These are phyloP conservation scores for Chytridiales sp. DNA, from an alignment of 371 early-diverging fungal genomes.

Conservation along the genomic window DNA sequence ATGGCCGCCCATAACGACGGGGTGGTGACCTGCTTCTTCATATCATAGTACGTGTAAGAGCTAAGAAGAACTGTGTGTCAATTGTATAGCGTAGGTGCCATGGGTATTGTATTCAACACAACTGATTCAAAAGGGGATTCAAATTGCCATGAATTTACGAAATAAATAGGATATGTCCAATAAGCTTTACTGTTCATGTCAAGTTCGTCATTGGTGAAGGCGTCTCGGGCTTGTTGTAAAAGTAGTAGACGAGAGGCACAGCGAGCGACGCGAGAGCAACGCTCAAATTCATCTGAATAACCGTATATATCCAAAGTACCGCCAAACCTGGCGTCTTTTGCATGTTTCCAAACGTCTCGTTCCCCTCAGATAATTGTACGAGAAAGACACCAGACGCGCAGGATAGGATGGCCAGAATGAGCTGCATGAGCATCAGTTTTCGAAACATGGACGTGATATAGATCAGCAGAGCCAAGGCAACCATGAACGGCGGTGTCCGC, in stretches of 20 bases:
- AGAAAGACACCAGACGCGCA: slow-evolving; percentile 24
- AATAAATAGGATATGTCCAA: too few relatives aligned
- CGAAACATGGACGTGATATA: slow-evolving; percentile 24
- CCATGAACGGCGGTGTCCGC: slow-evolving; percentile 23
- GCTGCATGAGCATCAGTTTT: slow-evolving; percentile 19
- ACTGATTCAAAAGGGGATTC: too few relatives aligned
- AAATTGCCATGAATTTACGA: too few relatives aligned
- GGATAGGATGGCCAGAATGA: slow-evolving; percentile 22
- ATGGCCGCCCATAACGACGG: too few relatives aligned
- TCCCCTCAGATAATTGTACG: slow-evolving; percentile 19
- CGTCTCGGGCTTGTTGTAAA: slow-evolving; percentile 2
- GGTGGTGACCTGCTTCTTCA: too few relatives aligned
- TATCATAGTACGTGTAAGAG: too few relatives aligned
- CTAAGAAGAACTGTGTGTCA: too few relatives aligned
- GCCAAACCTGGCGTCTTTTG: slow-evolving; percentile 40
- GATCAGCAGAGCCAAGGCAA: slow-evolving; percentile 26
- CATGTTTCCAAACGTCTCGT: slow-evolving; percentile 42
- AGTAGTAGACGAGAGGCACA: slow-evolving; percentile 27
- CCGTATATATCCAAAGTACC: slow-evolving; percentile 39
- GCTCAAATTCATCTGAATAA: slow-evolving; percentile 37
- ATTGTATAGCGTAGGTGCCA: too few relatives aligned
- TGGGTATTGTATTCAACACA: too few relatives aligned
- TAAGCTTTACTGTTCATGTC: too few relatives aligned
- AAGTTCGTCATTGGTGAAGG: too few relatives aligned
- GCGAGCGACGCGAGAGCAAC: slow-evolving; percentile 17